phyloP scores from a whole-genome alignment of 2,329 filamentous ascomycete species.

The Lecanosticta acicola region DNA sequence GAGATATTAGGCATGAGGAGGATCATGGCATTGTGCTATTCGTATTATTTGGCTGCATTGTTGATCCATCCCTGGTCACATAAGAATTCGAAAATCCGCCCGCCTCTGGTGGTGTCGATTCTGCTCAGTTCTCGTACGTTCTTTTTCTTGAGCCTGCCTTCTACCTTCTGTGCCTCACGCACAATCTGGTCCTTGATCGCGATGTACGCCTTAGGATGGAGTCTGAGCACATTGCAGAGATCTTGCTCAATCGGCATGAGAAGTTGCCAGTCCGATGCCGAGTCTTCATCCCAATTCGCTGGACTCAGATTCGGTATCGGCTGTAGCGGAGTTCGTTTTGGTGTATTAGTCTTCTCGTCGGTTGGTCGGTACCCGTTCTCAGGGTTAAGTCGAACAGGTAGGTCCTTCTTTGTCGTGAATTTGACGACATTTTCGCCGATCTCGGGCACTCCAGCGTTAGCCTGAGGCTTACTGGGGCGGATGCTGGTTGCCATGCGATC shows the following conservation, averaged over 20 bases:
- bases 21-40: background rate
- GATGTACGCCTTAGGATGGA: conserved; percentile 91
- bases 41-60: conserved; percentile 51
- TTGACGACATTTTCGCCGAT: conserved; percentile 28
- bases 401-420: conserved; percentile 29
- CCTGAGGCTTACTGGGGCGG: conserved; percentile 22
- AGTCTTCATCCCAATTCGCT: conserved; percentile 66
- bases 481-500: conserved; percentile 27
- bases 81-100: conserved; percentile 89
- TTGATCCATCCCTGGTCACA: conserved; percentile 82
- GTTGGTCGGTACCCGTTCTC: background rate
- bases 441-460: conserved; percentile 20
- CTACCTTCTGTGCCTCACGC: conserved; percentile 82
- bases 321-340: conserved; percentile 18
- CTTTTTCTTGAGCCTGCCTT: conserved; percentile 88
- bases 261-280: conserved; percentile 75
- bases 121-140: conserved; percentile 79
- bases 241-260: conserved; percentile 78
- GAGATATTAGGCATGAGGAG: no score
- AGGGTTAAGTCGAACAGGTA: conserved; percentile 27
- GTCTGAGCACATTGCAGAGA: conserved; percentile 73
- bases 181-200: conserved; percentile 92
- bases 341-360: conserved; percentile 25
- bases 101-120: conserved; percentile 78
- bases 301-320: conserved; percentile 45